Evolutionary conservation across 257 asterid genomes (phyloP), one percentile per base, ranked within the genome.

Genomic region (Solanum rostratum): DNA sequence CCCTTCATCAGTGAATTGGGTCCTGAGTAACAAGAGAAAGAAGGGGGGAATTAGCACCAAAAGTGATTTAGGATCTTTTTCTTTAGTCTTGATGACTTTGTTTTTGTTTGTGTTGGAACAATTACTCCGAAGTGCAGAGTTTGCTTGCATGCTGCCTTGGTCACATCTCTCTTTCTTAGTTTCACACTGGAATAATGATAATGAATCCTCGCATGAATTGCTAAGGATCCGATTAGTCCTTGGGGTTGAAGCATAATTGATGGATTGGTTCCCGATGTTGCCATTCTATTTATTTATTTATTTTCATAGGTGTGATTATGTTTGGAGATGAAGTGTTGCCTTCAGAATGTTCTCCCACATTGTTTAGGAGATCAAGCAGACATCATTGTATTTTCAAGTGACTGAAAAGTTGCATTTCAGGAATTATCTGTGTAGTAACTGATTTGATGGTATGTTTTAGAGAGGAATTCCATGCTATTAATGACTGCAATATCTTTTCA

Each of bases 1-100:
- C 98, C 97, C 97, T 68, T 95, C 98, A 63, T 89, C 99, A 7
- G 97, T 96, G 84, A 91, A 87, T 83, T 91, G 93, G 53, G 86
- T 96, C 79, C 98, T 96, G 43, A 94, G 93, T 83, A 92, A 88
- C 91, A 96, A 94, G 39, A 24, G 19, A 11, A 7, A 62, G 18
- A 59, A n/a, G 8, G 12, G 8, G 3, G 7, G 18, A 22, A 22
- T 60, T n/a, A 60, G 68, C 24, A 62, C 10, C 39, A 24, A 53
- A 53, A 18, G 4, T 62, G 70, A 62, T 62, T 62, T 62, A 62
- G 5, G 39, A 1, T 62, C 12, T 62, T 62, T 24, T 27, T 62
- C 20, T 13, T 1, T 62, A 27, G 0, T 62, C 20, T 39, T 6
- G 20, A 13, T 6, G 18, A 11, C 69, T 60, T 60, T 5, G 37